Percentiles rank a stretch among this genome's conserved stretches.
Conservation (phyloP, 257 asterid species). For the Solanum gracilifrons region DNA sequence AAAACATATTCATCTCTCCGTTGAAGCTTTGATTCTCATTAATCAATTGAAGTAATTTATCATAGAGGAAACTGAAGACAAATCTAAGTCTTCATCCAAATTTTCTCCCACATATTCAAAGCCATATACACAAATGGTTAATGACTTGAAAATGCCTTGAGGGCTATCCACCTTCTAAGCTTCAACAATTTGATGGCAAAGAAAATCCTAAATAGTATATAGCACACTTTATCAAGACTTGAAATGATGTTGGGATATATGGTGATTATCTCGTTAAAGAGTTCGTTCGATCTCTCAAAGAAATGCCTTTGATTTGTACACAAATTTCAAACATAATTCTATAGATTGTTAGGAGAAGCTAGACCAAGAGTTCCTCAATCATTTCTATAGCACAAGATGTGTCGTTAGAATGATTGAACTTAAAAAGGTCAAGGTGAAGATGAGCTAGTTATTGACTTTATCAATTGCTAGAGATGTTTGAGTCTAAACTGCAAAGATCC, state of each 20-base stretch:
- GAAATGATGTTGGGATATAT: neutral
- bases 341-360: neutral
- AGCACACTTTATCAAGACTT: too few relatives aligned
- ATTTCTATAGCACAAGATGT: neutral
- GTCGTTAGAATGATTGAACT: neutral
- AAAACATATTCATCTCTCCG: too few relatives aligned
- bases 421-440: neutral
- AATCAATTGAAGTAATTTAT: too few relatives aligned
- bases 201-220: neutral
- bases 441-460: too few relatives aligned
- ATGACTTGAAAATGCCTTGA: too few relatives aligned
- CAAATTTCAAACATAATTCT: neutral
- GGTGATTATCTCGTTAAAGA: neutral
- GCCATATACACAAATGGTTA: too few relatives aligned
- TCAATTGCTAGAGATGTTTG: neutral
- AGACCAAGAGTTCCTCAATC: neutral
- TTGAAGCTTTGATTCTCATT: too few relatives aligned
- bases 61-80: too few relatives aligned
- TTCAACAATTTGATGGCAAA: neutral
- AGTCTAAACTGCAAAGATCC: too few relatives aligned
- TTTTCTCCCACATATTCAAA: too few relatives aligned
- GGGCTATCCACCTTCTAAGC: neutral
- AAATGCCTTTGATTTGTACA: neutral
- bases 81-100: too few relatives aligned
- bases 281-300: neutral